Conservation (phyloP, 805 yeast genomes). For the Kuraishia molischiana region DNA sequence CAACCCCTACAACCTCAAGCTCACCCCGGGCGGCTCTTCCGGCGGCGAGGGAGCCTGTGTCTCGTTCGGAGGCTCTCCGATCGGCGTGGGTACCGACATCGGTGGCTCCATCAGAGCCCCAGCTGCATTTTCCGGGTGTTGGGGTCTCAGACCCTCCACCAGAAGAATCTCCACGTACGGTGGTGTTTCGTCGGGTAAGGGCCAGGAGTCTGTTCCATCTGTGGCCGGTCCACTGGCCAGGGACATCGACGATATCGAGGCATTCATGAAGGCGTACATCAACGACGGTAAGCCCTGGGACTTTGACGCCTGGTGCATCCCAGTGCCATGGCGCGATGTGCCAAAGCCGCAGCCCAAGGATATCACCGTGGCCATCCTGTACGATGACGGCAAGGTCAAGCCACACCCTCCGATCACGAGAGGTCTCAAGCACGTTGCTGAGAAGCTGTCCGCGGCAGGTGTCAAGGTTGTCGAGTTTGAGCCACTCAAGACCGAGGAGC, state of each 20-base stretch:
- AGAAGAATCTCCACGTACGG: constrained; percentile 31
- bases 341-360: constrained; percentile 24
- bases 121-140: constrained; percentile 41
- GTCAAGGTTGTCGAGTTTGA: constrained; percentile 45
- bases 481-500: constrained; percentile 48
- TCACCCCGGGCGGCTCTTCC: constrained; percentile 44
- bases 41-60: constrained; percentile 42
- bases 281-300: constrained; percentile 61
- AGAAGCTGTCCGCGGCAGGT: constrained; percentile 48
- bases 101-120: constrained; percentile 51
- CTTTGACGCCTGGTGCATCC: constrained; percentile 31
- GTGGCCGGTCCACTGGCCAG: constrained; percentile 65
- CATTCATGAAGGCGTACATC: constrained; percentile 53
- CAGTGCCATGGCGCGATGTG: constrained; percentile 45
- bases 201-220: constrained; percentile 56
- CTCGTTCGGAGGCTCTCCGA: constrained; percentile 34
- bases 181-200: constrained; percentile 46
- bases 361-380: constrained; percentile 52
- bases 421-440: constrained; percentile 43
- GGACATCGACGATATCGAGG: constrained; percentile 52
- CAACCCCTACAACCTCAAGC: constrained; percentile 37
- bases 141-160: constrained; percentile 39
- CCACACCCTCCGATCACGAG: constrained; percentile 60
- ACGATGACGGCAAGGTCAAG: constrained; percentile 54
- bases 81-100: constrained; percentile 36